phyloP scores from a whole-genome alignment of 257 asterid species.

The Solanum pimpinellifolium region DNA sequence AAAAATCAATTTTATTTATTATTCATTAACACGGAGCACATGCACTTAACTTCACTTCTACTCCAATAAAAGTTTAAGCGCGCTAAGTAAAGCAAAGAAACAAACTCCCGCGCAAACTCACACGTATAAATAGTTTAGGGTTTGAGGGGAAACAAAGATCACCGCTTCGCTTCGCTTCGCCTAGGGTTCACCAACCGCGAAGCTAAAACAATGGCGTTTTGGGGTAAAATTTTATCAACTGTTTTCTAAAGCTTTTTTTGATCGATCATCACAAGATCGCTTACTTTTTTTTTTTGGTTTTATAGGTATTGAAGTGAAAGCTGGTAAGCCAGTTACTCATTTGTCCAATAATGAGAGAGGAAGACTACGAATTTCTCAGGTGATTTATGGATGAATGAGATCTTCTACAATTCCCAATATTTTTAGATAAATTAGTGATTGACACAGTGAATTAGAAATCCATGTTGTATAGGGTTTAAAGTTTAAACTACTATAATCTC shows the following conservation, averaged over 20 bases:
- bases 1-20: too few species aligned
- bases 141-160: slow-evolving; percentile 4
- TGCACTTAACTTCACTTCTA: neutral
- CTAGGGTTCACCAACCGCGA: slow-evolving; percentile 13
- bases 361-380: slow-evolving; percentile 85
- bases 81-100: neutral
- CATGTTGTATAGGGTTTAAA: neutral
- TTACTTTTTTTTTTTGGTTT: neutral
- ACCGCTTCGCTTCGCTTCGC: neutral
- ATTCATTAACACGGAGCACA: neutral
- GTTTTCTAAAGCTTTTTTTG: neutral
- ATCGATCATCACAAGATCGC: neutral
- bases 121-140: slow-evolving; percentile 16
- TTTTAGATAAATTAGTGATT: neutral
- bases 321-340: slow-evolving; percentile 61
- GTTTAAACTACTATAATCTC: neutral
- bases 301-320: slow-evolving; percentile 63
- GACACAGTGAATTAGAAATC: neutral
- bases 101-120: slow-evolving; percentile 16
- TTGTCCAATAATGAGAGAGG: slow-evolving; percentile 34
- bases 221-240: slow-evolving; percentile 32
- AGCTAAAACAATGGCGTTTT: slow-evolving; percentile 36
- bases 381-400: neutral
- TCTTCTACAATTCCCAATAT: neutral
- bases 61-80: neutral